These are phyloP conservation scores for Paxillus involutus DNA, from an alignment of 768 basidiomycete genomes.

Conservation along the genomic window DNA sequence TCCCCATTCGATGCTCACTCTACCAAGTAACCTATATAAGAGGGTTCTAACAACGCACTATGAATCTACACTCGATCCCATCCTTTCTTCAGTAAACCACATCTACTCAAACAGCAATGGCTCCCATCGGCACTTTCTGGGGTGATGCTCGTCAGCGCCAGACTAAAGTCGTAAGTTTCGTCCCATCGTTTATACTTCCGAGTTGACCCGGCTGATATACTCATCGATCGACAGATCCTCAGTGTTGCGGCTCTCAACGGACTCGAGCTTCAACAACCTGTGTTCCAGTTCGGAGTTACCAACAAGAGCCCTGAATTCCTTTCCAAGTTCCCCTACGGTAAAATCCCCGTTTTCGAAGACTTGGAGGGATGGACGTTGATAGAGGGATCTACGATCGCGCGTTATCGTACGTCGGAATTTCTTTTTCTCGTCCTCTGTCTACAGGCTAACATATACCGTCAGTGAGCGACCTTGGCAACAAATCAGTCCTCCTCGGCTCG, in stretches of 20 bases:
- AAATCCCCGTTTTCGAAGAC: conserved; percentile 19
- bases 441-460: neutral
- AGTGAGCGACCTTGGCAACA: conserved; percentile 15
- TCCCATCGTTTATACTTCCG: neutral
- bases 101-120: conserved; percentile 6
- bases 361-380: conserved; percentile 16
- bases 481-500: conserved; percentile 12
- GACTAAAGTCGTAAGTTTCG: conserved; percentile 12
- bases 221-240: conserved; percentile 11
- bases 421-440: neutral
- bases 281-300: neutral
- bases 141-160: conserved; percentile 10
- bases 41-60: neutral
- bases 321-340: conserved; percentile 16
- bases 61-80: neutral
- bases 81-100: neutral
- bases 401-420: conserved; percentile 4
- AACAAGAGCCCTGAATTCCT: conserved; percentile 14
- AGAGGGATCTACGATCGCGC: conserved; percentile 17
- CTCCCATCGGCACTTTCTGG: conserved; percentile 17
- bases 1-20: too few species aligned
- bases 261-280: conserved; percentile 6
- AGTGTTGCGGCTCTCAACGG: conserved; percentile 19
- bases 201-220: neutral
- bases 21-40: neutral